phyloP scores from a whole-genome alignment of 352 stramenopile species.

The Pythium brachiatum region DNA sequence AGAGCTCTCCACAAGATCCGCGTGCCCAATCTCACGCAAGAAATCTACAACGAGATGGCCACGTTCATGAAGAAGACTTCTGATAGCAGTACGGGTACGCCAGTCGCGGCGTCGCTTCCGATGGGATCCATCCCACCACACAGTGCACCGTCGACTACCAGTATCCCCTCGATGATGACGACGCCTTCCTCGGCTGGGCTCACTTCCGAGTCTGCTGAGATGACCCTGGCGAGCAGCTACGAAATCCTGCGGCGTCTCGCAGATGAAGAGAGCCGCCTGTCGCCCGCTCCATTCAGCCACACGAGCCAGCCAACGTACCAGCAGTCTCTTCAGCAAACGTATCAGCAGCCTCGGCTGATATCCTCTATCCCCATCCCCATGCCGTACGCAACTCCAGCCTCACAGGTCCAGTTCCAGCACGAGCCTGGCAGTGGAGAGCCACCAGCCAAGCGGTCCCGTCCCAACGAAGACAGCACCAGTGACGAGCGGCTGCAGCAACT shows the following conservation, averaged over 20 bases:
- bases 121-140: background rate
- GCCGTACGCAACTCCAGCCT: background rate
- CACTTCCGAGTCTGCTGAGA: background rate
- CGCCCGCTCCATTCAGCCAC: background rate
- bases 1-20: constrained; percentile 39
- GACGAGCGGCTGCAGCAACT: constrained; percentile 31
- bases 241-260: constrained; percentile 24
- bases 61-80: constrained; percentile 35
- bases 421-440: background rate
- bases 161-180: no score
- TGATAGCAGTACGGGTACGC: background rate
- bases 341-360: constrained; percentile 5
- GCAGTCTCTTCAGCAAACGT: background rate
- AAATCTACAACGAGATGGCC: constrained; percentile 55
- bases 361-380: background rate
- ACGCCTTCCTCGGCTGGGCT: no score
- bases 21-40: constrained; percentile 43
- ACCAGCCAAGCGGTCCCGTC: constrained; percentile 11
- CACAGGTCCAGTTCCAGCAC: background rate
- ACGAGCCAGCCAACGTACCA: background rate
- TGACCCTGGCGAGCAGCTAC: constrained; percentile 7
- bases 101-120: background rate
- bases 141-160: background rate
- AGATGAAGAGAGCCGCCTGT: constrained; percentile 24
- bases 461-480: background rate